Base-by-base conservation (phyloP, 805 yeast genomes). In the Wickerhamiella qilinensis region DNA sequence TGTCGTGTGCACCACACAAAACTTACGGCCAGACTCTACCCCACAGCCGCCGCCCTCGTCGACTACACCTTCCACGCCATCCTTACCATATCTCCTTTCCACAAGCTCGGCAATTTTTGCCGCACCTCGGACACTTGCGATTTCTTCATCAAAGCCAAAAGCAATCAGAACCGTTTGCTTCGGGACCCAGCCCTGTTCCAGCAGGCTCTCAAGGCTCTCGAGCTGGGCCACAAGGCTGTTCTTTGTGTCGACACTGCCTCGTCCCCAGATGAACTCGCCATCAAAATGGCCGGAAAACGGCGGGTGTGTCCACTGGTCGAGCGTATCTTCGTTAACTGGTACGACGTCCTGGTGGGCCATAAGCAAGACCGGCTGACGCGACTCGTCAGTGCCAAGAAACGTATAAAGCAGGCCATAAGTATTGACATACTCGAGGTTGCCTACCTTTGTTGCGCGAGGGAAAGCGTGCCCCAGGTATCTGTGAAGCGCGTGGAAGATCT, bases 341-440 rank as follows among this genome's bases (percentile, higher is more conserved):
- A 82, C 93, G 3, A 77, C 82, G 49, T 82, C 93, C 56, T 73
- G 80, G 54, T 82, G 94, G 1, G 88, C 84, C 50, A 78, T 70
- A 34, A 81, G 61, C 56, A 82, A 51, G 20, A 75, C 47, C 12
- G 93, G 93, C 3, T 53, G 41, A 9, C 48, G 29, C 35, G 68
- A 50, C 4, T 69, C 53, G 7, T 30, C 32, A 20, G 75, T n/a
- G 93, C 93, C 53, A 41, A 64, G 51, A 71, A 82, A 73, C n/a
- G 81, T 74, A 51, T 62, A 67, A 1, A 82, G 63, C 32, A 82
- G 59, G 2, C 82, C 84, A 44, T 71, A 69, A 4, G 68, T 63
- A 54, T 79, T 78, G 37, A 78, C 69, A 14, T 55, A 65, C 43
- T 68, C 72, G 16, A 74, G 63, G 21, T 63, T 55, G 39, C 73